Evolutionary conservation across 305 asterid genomes (phyloP), one percentile per base, ranked within the genome.

Genomic region (Lippia alba): DNA sequence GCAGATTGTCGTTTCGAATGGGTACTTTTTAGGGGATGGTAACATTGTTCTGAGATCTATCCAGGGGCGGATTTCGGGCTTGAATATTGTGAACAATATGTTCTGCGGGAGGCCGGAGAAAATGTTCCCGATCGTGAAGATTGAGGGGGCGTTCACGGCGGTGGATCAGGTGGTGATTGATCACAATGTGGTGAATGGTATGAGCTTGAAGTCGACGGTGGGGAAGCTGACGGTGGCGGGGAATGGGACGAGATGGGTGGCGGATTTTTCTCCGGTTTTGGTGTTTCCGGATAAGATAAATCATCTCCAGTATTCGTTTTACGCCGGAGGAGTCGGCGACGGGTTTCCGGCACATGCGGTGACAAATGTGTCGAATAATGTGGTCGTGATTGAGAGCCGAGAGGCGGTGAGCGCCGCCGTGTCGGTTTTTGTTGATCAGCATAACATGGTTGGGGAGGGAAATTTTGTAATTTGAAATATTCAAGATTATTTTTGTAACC

Each of bases 371-470:
- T 78, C 91, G 14, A 66, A 70, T 61, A 89, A 89, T 73, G 76
- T 72, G 55, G 92, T 89, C 55, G 85, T 86, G 69, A 69, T 81
- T 44, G 88, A 86, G 87, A 81, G 84, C 66, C 78, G 85, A 49
- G 51, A 72, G 61, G 48, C 66, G 0, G 83, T 65, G 12, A 70
- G 79, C 20, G 92, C 84, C 1, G 77, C 76, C n/a, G 78, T 83
- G 62, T 86, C 89, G 24, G 81, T 86, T 53, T 64, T 45, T 36
- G 96, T 85, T 48, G 91, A 85, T 76, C 96, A 89, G 76, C 60
- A 86, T 45, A 86, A 78, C 59, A 32, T 74, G 63, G 67, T 53
- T 54, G 95, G 88, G 24, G 87, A 82, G 63, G 73, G 36, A 9
- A 56, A 34, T 45, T 76, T 63, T 60, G 54, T 69, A 18, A 34